Conservation (phyloP, 2,329 filamentous ascomycete genomes). For the Xylariaceae sp. region DNA sequence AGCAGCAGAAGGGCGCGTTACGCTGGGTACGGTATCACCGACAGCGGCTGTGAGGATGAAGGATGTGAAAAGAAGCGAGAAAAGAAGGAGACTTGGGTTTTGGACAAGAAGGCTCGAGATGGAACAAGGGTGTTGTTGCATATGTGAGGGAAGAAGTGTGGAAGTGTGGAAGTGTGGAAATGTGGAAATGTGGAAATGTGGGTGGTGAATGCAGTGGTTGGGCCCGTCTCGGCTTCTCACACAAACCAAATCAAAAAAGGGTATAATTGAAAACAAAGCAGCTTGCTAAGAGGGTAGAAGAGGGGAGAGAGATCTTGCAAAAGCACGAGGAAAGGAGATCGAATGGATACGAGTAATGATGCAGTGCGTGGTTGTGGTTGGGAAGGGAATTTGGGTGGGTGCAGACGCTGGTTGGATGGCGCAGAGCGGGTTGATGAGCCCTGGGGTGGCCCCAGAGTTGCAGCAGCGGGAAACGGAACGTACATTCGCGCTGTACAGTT, state of each 20-base stretch:
- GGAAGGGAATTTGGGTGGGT: constrained; percentile 17
- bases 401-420: constrained; percentile 17
- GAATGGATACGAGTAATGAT: constrained; percentile 13
- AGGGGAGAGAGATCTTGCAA: constrained; percentile 18
- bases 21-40: constrained; percentile 21
- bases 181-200: neutral
- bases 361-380: constrained; percentile 4
- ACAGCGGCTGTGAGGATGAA: constrained; percentile 24
- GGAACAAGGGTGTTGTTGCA: neutral
- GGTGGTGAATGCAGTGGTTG: neutral
- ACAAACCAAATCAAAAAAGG: neutral
- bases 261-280: constrained; percentile 12
- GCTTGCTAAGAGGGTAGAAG: constrained; percentile 5
- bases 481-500: neutral
- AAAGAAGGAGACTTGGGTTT: constrained; percentile 11
- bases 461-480: constrained; percentile 15
- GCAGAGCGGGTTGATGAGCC: constrained; percentile 1
- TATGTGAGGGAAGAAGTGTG: neutral
- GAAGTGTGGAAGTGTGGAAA: neutral
- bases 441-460: constrained; percentile 6
- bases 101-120: constrained; percentile 1
- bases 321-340: constrained; percentile 21
- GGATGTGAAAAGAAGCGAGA: constrained; percentile 13
- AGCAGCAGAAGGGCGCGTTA: constrained; percentile 9
- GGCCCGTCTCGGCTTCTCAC: neutral